These are phyloP conservation scores for Pseudonitzschia multiseries DNA, from an alignment of 108 stramenopile species.

Conservation along the genomic window DNA sequence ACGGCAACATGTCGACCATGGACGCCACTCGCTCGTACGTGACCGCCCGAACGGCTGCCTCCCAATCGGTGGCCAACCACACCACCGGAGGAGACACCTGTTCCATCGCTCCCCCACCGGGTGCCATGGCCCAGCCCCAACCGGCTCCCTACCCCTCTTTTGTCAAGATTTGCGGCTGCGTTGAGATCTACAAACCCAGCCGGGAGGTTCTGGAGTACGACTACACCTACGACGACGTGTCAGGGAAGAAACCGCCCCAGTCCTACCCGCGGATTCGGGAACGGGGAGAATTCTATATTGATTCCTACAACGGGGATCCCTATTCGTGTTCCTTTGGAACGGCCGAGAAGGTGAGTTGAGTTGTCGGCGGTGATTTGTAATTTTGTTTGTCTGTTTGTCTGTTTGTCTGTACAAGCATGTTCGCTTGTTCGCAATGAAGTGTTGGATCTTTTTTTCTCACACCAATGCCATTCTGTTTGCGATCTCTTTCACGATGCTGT, in stretches of 20 bases:
- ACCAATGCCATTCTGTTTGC: constrained; percentile 1
- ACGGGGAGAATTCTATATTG: constrained; percentile 61
- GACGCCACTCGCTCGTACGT: constrained; percentile 34
- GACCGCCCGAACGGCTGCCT: constrained; percentile 23
- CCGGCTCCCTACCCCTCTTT: constrained; percentile 35
- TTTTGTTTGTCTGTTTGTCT: no score
- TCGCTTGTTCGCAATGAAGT: no score
- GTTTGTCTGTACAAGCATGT: no score
- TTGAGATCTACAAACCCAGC: constrained; percentile 41
- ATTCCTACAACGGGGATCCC: constrained; percentile 61
- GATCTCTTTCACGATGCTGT: neutral
- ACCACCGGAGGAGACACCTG: constrained; percentile 11
- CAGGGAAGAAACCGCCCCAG: constrained; percentile 40
- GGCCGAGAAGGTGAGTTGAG: constrained; percentile 44
- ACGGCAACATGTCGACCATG: constrained; percentile 15
- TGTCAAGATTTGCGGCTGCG: constrained; percentile 31
- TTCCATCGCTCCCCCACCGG: constrained; percentile 6
- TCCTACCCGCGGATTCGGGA: constrained; percentile 52
- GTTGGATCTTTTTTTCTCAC: no score
- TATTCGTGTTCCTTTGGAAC: constrained; percentile 61
- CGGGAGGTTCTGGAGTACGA: constrained; percentile 54
- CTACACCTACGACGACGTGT: constrained; percentile 46
- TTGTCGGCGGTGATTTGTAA: no score
- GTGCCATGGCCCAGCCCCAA: constrained; percentile 34
- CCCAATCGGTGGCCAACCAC: constrained; percentile 4